Base-by-base conservation (phyloP, 2,329 filamentous ascomycete species). In the Chrysoporthe puriensis region DNA sequence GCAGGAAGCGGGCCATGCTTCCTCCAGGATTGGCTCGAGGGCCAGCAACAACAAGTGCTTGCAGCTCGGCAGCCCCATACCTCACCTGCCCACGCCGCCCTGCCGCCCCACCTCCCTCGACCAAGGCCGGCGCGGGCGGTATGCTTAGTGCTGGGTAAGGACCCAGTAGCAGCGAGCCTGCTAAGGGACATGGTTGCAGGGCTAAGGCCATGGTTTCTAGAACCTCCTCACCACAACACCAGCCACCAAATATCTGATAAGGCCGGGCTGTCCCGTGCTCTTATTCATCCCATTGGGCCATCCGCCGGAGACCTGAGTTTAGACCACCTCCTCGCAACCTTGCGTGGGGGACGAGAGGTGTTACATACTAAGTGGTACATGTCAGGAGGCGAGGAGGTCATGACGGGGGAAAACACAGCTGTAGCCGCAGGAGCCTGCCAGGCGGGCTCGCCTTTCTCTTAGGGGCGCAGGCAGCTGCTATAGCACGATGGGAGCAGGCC, bases 1-100 rank as follows among this genome's bases (percentile, higher is more conserved):
- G 59, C 59, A 61, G 59, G 42, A 61, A 61, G 59, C 59, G 59
- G 59, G 59, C 59, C 59, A 61, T 18, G 9, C 40, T 61, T 44
- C 42, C 59, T 48, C 9, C 43, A 61, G 59, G 59, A 61, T 61
- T 61, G 59, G 59, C 59, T 61, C 43, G 59, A 11, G 21, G 43
- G 13, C 11, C 14, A 8, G 14, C 59, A 48, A 34, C 42, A 34
- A 34, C 42, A 26, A 61, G 59, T 61, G 59, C 59, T 44, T 60
- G 57, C 57, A 60, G 57, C 54, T 40, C 54, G 50, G 50, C 50
- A 34, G 32, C 21, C 32, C 50, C 50, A 54, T 54, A 40, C 6
- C 36, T 26, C 26, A 26, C 26, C 48, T 52, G 44, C 44, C 44
- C 44, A 11, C 3, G 44, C 44, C 4, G 44, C 44, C 44, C 44